A percentile compares a stretch with the other conserved stretches of the same genome.
Conservation (phyloP, 73 alveolate species). For the Paramecium biaurelia region DNA sequence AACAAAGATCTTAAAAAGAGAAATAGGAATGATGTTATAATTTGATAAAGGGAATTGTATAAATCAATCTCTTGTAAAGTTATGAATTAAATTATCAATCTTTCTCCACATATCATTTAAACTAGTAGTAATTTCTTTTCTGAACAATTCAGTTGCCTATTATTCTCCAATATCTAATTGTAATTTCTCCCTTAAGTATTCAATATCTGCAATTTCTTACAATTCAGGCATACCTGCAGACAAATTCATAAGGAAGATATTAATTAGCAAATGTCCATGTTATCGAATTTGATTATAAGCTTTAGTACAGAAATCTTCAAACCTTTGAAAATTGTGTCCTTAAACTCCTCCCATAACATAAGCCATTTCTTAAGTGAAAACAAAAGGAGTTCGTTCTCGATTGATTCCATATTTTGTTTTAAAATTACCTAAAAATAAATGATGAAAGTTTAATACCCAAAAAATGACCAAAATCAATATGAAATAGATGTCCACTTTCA, state of each 20-base stretch:
- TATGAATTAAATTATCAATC: conserved; percentile 76
- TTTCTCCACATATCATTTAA: conserved; percentile 71
- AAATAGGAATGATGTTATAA: neutral
- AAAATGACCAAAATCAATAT: conserved; percentile 97
- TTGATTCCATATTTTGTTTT: conserved; percentile 93
- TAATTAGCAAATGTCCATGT: conserved; percentile 78
- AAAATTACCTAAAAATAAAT: conserved; percentile 76
- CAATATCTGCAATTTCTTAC: conserved; percentile 72
- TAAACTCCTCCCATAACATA: conserved; percentile 86
- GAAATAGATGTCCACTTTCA: conserved; percentile 91
- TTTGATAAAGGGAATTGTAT: neutral
- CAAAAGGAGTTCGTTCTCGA: conserved; percentile 97
- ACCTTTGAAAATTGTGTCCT: conserved; percentile 68
- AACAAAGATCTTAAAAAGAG: neutral
- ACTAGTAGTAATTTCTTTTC: conserved; percentile 73
- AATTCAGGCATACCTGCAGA: conserved; percentile 92
- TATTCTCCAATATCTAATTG: conserved; percentile 73
- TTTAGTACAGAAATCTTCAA: conserved; percentile 77
- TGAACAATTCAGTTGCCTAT: conserved; percentile 76
- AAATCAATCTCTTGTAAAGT: conserved; percentile 68
- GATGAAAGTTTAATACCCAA: neutral
- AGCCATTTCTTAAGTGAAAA: conserved; percentile 87
- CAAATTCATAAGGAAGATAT: conserved; percentile 88
- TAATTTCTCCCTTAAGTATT: conserved; percentile 72
- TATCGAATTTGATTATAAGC: conserved; percentile 88